Evolutionary conservation across 2,329 filamentous ascomycete species (phyloP).

Genomic region (Kalmusia sp.): DNA sequence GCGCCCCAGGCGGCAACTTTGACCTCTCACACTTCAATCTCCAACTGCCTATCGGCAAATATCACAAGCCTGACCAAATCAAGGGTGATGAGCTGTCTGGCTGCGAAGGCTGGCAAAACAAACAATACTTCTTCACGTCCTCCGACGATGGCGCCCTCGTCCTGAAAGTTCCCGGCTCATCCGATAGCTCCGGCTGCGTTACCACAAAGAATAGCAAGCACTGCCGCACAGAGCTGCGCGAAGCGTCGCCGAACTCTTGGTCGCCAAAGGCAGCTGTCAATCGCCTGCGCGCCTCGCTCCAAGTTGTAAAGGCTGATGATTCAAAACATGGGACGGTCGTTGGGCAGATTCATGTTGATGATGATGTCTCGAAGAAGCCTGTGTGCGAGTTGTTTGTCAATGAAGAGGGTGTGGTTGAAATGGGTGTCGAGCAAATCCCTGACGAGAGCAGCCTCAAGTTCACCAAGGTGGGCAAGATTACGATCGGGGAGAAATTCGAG

Average conservation of each 20-base stretch:
- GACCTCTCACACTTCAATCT: slow-evolving; percentile 39
- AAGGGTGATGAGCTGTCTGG: slow-evolving; percentile 39
- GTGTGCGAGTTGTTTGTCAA: slow-evolving; percentile 52
- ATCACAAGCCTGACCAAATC: slow-evolving; percentile 37
- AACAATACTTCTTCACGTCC: slow-evolving; percentile 46
- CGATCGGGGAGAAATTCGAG: slow-evolving; percentile 41
- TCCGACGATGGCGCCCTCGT: slow-evolving; percentile 45
- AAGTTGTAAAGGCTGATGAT: slow-evolving; percentile 39
- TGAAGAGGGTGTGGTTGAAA: slow-evolving; percentile 39
- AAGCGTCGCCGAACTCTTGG: slow-evolving; percentile 41
- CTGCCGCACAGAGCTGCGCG: slow-evolving; percentile 54
- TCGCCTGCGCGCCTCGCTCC: slow-evolving; percentile 40
- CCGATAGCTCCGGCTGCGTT: slow-evolving; percentile 42
- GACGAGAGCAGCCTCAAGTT: slow-evolving; percentile 39
- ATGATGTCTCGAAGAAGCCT: slow-evolving; percentile 47
- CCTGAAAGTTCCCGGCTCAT: slow-evolving; percentile 50
- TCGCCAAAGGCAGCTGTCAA: slow-evolving; percentile 43
- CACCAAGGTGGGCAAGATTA: slow-evolving; percentile 41
- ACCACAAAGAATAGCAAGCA: slow-evolving; percentile 51
- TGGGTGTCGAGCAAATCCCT: slow-evolving; percentile 50
- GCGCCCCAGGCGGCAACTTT: slow-evolving; percentile 30
- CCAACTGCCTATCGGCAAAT: slow-evolving; percentile 48
- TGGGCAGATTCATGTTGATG: slow-evolving; percentile 51
- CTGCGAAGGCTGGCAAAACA: slow-evolving; percentile 45
- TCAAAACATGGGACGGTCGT: slow-evolving; percentile 48